Percentiles rank a stretch among this genome's conserved stretches.
phyloP scores from a whole-genome alignment of 2,329 filamentous ascomycete species.

The Acrocalymma vagum region DNA sequence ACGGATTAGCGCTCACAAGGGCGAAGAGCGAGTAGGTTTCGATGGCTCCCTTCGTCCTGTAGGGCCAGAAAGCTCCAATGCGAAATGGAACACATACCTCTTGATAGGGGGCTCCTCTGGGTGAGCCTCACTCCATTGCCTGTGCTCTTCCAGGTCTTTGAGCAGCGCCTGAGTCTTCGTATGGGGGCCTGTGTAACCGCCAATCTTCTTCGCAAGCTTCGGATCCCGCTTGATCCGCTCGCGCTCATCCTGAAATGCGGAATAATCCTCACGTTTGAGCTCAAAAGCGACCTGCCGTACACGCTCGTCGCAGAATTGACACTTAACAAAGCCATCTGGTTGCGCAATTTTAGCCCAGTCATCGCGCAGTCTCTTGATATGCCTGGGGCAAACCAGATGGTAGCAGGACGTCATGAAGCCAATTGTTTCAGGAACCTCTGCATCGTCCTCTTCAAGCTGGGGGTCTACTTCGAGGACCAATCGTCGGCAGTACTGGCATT shows the following conservation, averaged over 20 bases:
- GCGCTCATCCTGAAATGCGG: constrained; percentile 62
- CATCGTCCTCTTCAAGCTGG: constrained; percentile 60
- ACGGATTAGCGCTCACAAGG: no score
- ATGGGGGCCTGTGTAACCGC: constrained; percentile 82
- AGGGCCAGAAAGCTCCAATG: background rate
- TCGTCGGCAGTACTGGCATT: constrained; percentile 74
- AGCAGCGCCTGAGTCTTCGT: constrained; percentile 90
- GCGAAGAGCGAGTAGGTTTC: constrained; percentile 1
- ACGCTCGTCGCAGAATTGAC: constrained; percentile 72
- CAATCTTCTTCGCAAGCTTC: constrained; percentile 67
- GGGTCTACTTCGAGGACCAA: constrained; percentile 56
- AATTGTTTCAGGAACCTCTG: constrained; percentile 62
- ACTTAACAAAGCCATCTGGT: constrained; percentile 62
- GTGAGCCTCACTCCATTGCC: constrained; percentile 67
- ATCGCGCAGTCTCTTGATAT: constrained; percentile 69
- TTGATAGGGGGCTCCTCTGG: constrained; percentile 80
- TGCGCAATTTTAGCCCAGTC: constrained; percentile 55
- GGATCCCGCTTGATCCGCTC: constrained; percentile 62
- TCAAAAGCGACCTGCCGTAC: constrained; percentile 72
- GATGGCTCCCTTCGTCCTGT: background rate
- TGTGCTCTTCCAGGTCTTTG: constrained; percentile 73
- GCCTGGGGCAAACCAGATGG: constrained; percentile 82
- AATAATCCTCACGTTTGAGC: constrained; percentile 68
- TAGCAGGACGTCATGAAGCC: constrained; percentile 88
- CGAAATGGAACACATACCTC: constrained; percentile 50